phyloP scores from a whole-genome alignment of 371 early-diverging fungal species.

The Mucor indicus region DNA sequence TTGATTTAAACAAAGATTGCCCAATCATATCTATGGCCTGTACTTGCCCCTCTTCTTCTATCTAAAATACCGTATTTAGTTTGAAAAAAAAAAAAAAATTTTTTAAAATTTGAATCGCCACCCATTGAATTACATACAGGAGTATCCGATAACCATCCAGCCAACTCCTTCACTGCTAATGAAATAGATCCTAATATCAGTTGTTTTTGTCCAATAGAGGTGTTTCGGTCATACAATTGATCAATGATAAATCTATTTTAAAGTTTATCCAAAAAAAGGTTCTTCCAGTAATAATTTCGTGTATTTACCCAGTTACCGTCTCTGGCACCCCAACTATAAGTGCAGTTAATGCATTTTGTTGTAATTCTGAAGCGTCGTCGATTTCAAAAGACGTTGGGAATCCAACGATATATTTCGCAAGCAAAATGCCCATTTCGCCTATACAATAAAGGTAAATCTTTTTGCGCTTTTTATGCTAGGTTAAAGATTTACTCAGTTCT shows the following conservation, averaged over 20 bases:
- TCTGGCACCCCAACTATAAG: conserved; percentile 34
- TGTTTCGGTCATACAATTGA: conserved; percentile 36
- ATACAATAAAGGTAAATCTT: background rate
- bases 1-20: conserved; percentile 30
- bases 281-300: background rate
- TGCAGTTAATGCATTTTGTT: conserved; percentile 29
- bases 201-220: conserved; percentile 27
- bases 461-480: background rate
- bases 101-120: background rate
- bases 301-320: conserved; percentile 24
- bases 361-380: conserved; percentile 17
- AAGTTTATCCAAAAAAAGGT: too few relatives aligned
- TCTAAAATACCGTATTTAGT: background rate
- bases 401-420: conserved; percentile 29
- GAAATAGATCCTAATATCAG: conserved; percentile 29
- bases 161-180: conserved; percentile 36
- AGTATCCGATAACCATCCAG: conserved; percentile 24
- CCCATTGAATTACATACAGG: background rate
- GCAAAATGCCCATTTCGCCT: conserved; percentile 30
- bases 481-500: conserved; percentile 28
- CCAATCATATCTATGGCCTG: too few relatives aligned
- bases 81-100: too few relatives aligned
- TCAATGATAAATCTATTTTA: conserved; percentile 33
- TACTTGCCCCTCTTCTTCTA: background rate
- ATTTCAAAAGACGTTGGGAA: conserved; percentile 38